Base-by-base conservation (phyloP, 2,329 filamentous ascomycete species). In the Talaromyces sp. region DNA sequence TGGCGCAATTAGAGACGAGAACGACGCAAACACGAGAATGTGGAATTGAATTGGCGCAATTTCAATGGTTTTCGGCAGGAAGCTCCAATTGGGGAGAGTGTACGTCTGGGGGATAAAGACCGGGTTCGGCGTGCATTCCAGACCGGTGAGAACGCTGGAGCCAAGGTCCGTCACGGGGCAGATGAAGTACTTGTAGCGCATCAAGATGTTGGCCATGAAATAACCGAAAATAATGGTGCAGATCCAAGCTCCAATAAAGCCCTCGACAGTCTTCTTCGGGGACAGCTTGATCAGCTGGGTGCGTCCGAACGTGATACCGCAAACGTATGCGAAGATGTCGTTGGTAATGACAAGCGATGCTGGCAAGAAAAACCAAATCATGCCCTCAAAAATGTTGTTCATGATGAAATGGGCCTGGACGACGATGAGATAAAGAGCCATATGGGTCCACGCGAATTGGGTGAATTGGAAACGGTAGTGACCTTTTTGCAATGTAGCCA, bases 361-460 rank as follows among this genome's bases (percentile, higher is more conserved):
- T 8, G 94, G 94, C 51, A 99, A 79, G 83, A 97, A 97, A 82
- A 99, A 97, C 94, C 94, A 99, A 74, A 99, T 96, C 90, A 99
- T 92, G 79, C 94, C 94, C 79, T 99, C 94, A 69, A 99, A 95
- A 66, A 99, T 89, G 77, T 99, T 99, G 83, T 99, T 99, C 91
- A 99, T 97, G 79, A 97, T 91, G 75, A 99, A 99, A 75, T 99
- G 94, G 14, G 94, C 92, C 77, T 99, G 92, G 6, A 96, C 92
- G 43, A 97, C 93, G 69, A 99, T 97, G 70, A 99, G 83, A 80
- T 96, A 97, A 21, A 99, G 85, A 5, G 95, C 94, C 92, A 99
- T 97, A 75, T 99, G 94, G 14, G 94, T 97, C 94, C 94, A 99
- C 58, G 92, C 94, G 71, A 97, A 99, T 77, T 99, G 94, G 64